Base-by-base conservation (phyloP, 495 filamentous ascomycete genomes). In the Talaromyces stipitatus region DNA sequence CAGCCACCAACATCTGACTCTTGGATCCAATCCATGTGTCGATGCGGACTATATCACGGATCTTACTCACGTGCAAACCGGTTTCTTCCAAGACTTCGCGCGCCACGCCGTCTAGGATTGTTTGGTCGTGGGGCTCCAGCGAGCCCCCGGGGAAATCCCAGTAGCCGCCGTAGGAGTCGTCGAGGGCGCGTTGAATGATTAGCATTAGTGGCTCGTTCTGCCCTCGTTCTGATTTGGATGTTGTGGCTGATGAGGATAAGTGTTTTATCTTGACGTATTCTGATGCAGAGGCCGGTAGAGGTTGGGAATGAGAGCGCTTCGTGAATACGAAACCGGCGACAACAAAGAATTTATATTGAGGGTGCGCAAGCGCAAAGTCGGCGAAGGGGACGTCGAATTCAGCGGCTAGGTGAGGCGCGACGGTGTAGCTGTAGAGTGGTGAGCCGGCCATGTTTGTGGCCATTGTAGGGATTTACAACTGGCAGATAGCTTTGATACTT, bases 71-170 rank as follows among this genome's bases (percentile, higher is more conserved):
- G 45, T 69, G 66, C 48, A 86, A 59, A 2, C 82, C 84, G 0
- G 78, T 82, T 62, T 86, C 83, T 64, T 87, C 84, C 24, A 70
- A 66, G 2, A 83, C 73, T 62, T 85, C 82, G 1, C 84, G 68
- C 12, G 70, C 82, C 0, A 78, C 73, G 0, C 75, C 75, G 47
- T 80, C 75, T 0, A 86, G 69, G 14, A 87, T 65, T 0, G 77
- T 83, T 10, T 62, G 58, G 51, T 85, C 81, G 1, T 58, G 58
- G 1, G 61, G 52, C 23, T 85, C 82, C 30, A 62, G 62, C 10
- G 71, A 66, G 4, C 84, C 84, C 2, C 84, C 82, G 1, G 83
- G 83, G 1, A 79, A 65, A 58, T 87, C 84, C 84, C 84, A 85
- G 57, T 62, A 64, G 12, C 72, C 66, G 0, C 75, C 73, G 61